Conservation (phyloP, 768 basidiomycete genomes). For the Leucocoprinus birnbaumii region DNA sequence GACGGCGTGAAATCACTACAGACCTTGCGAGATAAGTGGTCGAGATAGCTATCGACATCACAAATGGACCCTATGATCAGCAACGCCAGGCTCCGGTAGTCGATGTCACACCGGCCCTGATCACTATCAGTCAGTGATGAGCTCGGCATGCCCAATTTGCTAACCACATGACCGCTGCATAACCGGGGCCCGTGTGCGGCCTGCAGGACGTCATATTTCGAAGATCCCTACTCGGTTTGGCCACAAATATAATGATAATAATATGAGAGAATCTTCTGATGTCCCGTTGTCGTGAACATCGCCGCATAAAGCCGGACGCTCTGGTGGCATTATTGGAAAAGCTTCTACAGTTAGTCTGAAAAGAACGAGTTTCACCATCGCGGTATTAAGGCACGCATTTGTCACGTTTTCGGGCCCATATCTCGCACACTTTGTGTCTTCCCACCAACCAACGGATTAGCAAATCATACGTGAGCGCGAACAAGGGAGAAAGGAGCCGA, state of each 20-base stretch:
- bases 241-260: no score
- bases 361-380: background rate
- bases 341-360: background rate
- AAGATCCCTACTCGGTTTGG: background rate
- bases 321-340: no score
- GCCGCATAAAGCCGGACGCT: no score
- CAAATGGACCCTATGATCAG: no score
- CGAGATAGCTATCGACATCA: no score
- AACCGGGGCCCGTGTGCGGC: background rate
- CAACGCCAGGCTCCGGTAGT: no score
- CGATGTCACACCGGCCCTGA: background rate
- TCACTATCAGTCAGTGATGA: background rate
- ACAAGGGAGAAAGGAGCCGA: background rate
- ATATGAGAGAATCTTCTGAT: slow-evolving; percentile 1
- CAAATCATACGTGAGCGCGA: no score
- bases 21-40: no score
- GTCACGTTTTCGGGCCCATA: background rate
- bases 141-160: no score
- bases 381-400: slow-evolving; percentile 7
- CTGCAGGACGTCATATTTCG: background rate
- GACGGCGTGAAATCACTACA: no score
- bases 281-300: background rate
- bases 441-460: no score
- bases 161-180: background rate
- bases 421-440: background rate